Percentiles rank a stretch among this genome's conserved stretches.
phyloP scores from a whole-genome alignment of 495 filamentous ascomycete genomes.

The Penicillium canescens region DNA sequence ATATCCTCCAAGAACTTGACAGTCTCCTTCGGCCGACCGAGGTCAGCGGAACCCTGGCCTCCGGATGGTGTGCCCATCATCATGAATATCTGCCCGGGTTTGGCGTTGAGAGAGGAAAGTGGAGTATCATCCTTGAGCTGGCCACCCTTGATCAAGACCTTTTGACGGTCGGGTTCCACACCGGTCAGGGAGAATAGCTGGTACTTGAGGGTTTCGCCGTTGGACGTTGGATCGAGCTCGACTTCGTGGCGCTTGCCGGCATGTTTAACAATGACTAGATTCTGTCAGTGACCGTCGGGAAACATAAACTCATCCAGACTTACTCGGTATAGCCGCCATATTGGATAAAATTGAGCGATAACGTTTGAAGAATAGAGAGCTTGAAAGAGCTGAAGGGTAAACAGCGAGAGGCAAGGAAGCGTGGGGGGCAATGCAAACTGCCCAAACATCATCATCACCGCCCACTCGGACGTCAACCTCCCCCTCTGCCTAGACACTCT shows the following conservation, averaged over 20 bases:
- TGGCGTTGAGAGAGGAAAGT: conserved; percentile 78
- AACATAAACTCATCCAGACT: conserved; percentile 16
- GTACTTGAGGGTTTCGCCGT: conserved; percentile 90
- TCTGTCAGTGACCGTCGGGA: conserved; percentile 28
- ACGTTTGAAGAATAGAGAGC: conserved; percentile 7
- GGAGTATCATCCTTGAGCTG: conserved; percentile 94
- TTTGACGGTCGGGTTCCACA: conserved; percentile 94
- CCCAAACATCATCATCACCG: conserved; percentile 33
- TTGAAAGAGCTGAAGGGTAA: conserved; percentile 33
- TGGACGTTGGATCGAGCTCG: conserved; percentile 80
- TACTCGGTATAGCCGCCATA: conserved; percentile 67
- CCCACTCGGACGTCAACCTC: conserved; percentile 10
- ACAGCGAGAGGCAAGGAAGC: conserved; percentile 32
- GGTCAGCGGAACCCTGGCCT: conserved; percentile 48
- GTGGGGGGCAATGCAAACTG: conserved; percentile 42
- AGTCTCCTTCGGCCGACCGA: conserved; percentile 76
- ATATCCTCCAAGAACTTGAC: conserved; percentile 95
- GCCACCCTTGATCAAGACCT: conserved; percentile 89
- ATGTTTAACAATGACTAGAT: conserved; percentile 87
- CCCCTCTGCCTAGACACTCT: conserved; percentile 10
- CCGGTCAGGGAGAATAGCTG: conserved; percentile 94
- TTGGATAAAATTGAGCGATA: conserved; percentile 15
- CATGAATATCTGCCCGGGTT: conserved; percentile 85
- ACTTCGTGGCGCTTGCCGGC: conserved; percentile 91
- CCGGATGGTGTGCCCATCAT: conserved; percentile 92